Evolutionary conservation across 768 basidiomycete genomes (phyloP), one percentile per base, ranked within the genome.

Genomic region (Auriscalpium orientale): DNA sequence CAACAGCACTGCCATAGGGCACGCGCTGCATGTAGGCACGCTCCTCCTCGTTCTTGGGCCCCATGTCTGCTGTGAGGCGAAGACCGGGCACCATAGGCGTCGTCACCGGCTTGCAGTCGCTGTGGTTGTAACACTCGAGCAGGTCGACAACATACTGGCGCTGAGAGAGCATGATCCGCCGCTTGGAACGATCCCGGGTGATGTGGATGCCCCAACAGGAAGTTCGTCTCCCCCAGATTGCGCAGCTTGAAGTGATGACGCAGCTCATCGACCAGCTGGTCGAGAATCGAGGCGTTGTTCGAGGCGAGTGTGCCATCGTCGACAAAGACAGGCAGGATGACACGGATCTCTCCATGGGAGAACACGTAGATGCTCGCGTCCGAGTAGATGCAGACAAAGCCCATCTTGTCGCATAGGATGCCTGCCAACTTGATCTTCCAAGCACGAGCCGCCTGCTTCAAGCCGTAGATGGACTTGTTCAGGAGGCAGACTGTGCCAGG

Each of bases 81-180:
- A 53, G 20, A 2, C 56, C 53, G 18, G 56, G 56, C 16, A 40
- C 48, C 28, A 57, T 40, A 20, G 52, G 56, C 28, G 54, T 55
- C 15, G 47, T 49, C 10, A 49, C 48, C 21, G 46, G 38, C 33
- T 35, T 55, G 1, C 46, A 49, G 20, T 48, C 35, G 12, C 21
- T 38, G 40, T 43, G 12, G 40, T 43, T 43, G 7, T 46, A 36
- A 22, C 38, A 22, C 35, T 54, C 40, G 11, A 47, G 12, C 18
- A 54, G 16, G 28, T 54, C 35, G 28, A 46, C n/a, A 34, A 54
- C 38, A 34, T 35, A 54, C 12, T 54, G 53, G 34, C 53, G 34
- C 12, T 54, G 46, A 2, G 46, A 54, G 46, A 48, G 46, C 13
- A 16, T 12, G 46, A 48, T 15, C 2, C 46, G 46, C 12, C 21